These are phyloP conservation scores for Stellera chamaejasme DNA, from an alignment of 345 rosid genomes.

Conservation along the genomic window DNA sequence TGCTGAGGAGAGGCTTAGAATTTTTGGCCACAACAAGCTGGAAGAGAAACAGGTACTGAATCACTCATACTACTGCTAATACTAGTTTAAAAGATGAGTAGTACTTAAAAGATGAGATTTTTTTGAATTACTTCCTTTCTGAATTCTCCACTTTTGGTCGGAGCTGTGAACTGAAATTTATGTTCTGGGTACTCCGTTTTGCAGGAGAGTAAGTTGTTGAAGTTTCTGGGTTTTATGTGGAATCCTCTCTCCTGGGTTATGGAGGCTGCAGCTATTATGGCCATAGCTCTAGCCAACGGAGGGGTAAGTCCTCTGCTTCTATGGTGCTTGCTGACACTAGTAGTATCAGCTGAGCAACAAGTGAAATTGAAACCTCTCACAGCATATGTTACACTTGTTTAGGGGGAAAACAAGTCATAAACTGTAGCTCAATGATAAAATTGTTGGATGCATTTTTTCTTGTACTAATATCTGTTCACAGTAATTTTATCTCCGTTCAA, in stretches of 20 bases:
- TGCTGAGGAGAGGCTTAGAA: slow-evolving; percentile 44
- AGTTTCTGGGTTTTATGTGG: slow-evolving; percentile 68
- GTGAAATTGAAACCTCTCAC: neutral
- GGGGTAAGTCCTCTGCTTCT: slow-evolving; percentile 30
- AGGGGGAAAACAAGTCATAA: neutral
- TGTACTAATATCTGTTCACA: neutral
- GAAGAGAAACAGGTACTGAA: slow-evolving; percentile 49
- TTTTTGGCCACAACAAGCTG: slow-evolving; percentile 61
- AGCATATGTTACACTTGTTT: neutral
- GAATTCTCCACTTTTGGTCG: no score
- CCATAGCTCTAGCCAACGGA: slow-evolving; percentile 66
- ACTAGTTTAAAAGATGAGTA: no score
- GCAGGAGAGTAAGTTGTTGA: slow-evolving; percentile 55
- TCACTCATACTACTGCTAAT: neutral
- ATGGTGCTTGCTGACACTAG: no score
- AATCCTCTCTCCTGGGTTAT: slow-evolving; percentile 74
- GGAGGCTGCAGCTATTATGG: slow-evolving; percentile 79
- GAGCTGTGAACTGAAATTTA: no score
- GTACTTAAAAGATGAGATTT: no score
- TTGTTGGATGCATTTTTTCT: neutral
- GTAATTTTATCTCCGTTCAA: neutral
- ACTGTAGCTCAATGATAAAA: neutral
- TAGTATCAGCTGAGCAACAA: neutral
- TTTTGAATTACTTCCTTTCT: no score
- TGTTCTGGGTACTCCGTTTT: slow-evolving; percentile 1